Conservation (phyloP, 2,329 filamentous ascomycete genomes). For the Grosmannia serpens region DNA sequence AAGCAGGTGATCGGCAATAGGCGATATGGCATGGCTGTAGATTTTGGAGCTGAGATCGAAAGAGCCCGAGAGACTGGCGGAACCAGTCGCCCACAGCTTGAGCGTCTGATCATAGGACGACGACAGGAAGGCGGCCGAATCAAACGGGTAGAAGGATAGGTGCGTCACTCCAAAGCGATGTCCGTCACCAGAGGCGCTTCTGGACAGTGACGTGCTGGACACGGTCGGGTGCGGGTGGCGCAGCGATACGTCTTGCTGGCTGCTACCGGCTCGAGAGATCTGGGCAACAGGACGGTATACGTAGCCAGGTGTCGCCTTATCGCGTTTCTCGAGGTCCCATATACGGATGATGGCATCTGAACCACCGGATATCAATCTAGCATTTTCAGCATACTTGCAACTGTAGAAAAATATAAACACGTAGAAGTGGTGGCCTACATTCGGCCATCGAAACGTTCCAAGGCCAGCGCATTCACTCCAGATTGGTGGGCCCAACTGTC, state of each 20-base stretch:
- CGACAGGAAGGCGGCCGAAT: conserved; percentile 62
- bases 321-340: conserved; percentile 68
- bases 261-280: conserved; percentile 28
- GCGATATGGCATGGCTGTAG: conserved; percentile 69
- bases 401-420: neutral
- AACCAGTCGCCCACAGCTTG: conserved; percentile 61
- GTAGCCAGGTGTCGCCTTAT: conserved; percentile 30
- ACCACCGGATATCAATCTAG: conserved; percentile 70
- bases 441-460: conserved; percentile 72
- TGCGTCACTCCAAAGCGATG: conserved; percentile 67
- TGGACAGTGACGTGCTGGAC: neutral
- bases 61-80: conserved; percentile 47
- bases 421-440: conserved; percentile 35
- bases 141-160: conserved; percentile 68
- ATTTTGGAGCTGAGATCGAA: conserved; percentile 59
- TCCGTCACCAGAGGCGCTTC: neutral
- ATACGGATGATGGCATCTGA: conserved; percentile 74
- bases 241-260: neutral
- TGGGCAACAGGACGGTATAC: conserved; percentile 43
- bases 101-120: conserved; percentile 68
- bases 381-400: neutral
- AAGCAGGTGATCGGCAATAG: conserved; percentile 59
- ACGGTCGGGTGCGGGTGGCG: neutral
- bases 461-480: conserved; percentile 66
- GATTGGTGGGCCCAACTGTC: conserved; percentile 57